Conservation (phyloP, 192 early-diverging fungal species). For the Coemansia sp. region DNA sequence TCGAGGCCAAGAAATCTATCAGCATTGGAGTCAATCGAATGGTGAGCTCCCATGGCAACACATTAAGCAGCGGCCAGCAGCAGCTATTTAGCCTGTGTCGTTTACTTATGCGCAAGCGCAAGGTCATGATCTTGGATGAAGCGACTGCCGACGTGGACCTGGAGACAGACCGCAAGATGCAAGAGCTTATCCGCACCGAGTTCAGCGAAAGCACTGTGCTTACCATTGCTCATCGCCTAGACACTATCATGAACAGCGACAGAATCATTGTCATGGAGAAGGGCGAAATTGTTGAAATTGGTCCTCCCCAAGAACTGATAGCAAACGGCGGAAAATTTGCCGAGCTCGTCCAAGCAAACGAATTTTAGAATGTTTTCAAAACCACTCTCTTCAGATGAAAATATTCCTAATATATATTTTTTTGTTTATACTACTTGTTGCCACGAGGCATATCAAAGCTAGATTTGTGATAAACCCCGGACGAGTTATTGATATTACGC, state of each 20-base stretch:
- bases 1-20: not conserved
- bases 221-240: constrained; percentile 76
- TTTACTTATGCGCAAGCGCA: constrained; percentile 59
- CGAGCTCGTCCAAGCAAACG: constrained; percentile 21
- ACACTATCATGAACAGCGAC: constrained; percentile 69
- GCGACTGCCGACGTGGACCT: constrained; percentile 68
- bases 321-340: constrained; percentile 36
- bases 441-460: constrained; percentile 43
- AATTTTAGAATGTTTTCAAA: constrained; percentile 9
- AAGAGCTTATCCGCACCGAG: constrained; percentile 51
- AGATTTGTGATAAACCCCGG: constrained; percentile 16
- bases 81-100: constrained; percentile 69
- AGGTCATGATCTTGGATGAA: constrained; percentile 68
- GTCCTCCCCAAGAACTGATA: constrained; percentile 62
- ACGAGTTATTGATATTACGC: constrained; percentile 15
- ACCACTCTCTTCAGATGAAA: not conserved
- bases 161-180: constrained; percentile 25
- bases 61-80: constrained; percentile 57
- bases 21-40: not conserved
- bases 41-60: not conserved
- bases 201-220: constrained; percentile 59
- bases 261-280: constrained; percentile 73
- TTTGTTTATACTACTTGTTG: constrained; percentile 8
- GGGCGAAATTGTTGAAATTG: constrained; percentile 68
- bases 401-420: not conserved